Evolutionary conservation across 2,329 filamentous ascomycete genomes (phyloP), one percentile per base, ranked within the genome.

Genomic region (Diplodia seriata): DNA sequence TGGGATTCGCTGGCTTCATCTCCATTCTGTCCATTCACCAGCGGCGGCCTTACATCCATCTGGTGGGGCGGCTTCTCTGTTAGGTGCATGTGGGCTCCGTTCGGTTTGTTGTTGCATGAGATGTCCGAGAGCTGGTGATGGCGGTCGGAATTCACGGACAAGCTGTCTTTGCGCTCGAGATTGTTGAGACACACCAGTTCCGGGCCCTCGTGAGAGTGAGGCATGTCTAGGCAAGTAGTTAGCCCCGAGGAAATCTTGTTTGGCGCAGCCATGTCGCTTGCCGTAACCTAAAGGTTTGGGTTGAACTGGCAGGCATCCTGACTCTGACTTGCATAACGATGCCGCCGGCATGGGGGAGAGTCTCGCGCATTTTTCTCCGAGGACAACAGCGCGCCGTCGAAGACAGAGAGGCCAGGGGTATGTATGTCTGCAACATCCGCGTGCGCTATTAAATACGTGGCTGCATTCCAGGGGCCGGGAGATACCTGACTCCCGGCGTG

Each of bases 391-490:
- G 26, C 15, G 15, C 8, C 12, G 51, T 51, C 15, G 51, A 31
- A n/a, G 15, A 15, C 40, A 20, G 4, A 14, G 36, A 7, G 14
- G 53, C 31, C 53, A 33, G 31, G 53, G 53, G 53, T 55, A n/a
- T 31, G 53, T 55, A n/a, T 31, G 8, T 8, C 53, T n/a, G 26
- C 53, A 55, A 36, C 53, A 55, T 23, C 2, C 18, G 50, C 53
- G 26, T 47, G 18, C 31, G 53, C 53, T 5, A n/a, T 55, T 55
- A 55, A 55, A 55, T 55, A 55, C 53, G 53, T 55, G 53, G 53
- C 53, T 55, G 29, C 53, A 36, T 33, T 33, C 53, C 26, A 55
- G 31, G 53, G 53, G 53, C 53, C 53, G 53, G 29, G 8, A 15
- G 47, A 47, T n/a, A 47, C 40, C 18, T 47, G 40, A 2, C 18